Base-by-base conservation (phyloP, 208 protist genomes). In the Trypanosoma rangeli region DNA sequence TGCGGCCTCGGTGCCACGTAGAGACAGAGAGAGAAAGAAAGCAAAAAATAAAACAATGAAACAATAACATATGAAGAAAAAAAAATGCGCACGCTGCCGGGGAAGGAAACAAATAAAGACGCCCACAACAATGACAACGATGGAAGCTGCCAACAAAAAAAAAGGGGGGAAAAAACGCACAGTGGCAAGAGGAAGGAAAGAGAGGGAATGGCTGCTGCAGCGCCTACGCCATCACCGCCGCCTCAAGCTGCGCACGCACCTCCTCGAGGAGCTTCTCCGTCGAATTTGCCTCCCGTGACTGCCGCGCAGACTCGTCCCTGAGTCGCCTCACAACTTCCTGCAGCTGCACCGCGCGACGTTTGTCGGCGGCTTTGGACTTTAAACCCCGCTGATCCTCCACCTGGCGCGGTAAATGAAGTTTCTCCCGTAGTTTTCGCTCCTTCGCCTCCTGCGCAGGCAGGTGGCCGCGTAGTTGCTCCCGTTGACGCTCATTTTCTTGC, bases 311-410 rank as follows among this genome's bases (percentile, higher is more conserved):
- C 42, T 70, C 35, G 42, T 66, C 33, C 29, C 39, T 49, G 15
- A 62, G 48, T 5, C 65, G 49, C 52, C 57, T 26, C 52, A 44
- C 22, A 56, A 65, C 46, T 44, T 59, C 29, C 8, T 39, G 42
- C 28, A 53, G 16, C n/a, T 65, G 68, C 35, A 16, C 12, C 29
- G 46, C 33, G 24, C 3, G 78, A 46, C 20, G 15, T 15, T 66
- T 33, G 10, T 50, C n/a, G 26, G 53, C 42, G 35, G 50, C 50
- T 31, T 68, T 63, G 10, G 37, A 44, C 9, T 69, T 48, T 1
- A 66, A 58, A 20, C 68, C 64, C 49, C 55, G 66, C 15, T 69
- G 50, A 28, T 77, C 74, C 28, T 80, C 73, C 33, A 57, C 55
- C 26, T 58, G 70, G 24, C 73, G 42, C 33, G 59, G 57, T 16